Conservation (phyloP, 306 rosid species). For the Fagus crenata region DNA sequence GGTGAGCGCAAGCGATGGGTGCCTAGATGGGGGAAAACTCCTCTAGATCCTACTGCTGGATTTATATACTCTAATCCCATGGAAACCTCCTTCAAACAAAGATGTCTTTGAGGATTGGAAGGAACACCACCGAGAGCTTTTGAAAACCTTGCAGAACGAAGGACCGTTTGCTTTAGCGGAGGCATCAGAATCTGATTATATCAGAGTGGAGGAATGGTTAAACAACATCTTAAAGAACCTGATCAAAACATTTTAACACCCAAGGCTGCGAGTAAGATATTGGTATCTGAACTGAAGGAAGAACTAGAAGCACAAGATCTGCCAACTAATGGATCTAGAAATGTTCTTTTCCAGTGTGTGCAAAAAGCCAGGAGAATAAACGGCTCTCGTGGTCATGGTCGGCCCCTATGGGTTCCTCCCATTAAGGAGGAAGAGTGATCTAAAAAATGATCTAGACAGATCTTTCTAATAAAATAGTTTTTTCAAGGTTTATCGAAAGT, state of each 20-base stretch:
- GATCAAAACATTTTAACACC: conserved; percentile 80
- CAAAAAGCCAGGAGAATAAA: no score
- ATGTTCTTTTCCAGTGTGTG: no score
- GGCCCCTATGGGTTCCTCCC: no score
- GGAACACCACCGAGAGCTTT: no score
- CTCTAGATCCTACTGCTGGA: conserved; percentile 90
- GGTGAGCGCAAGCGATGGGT: conserved; percentile 99
- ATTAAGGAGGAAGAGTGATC: conserved; percentile 48
- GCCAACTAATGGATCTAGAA: no score
- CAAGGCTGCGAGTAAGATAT: conserved; percentile 96
- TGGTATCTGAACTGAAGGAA: not conserved
- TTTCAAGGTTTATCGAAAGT: no score
- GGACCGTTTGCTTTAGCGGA: conserved; percentile 31
- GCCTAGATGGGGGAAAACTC: conserved; percentile 85
- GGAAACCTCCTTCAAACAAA: conserved; percentile 90
- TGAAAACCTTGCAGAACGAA: conserved; percentile 48
- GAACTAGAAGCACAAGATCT: no score
- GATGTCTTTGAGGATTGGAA: conserved; percentile 60
- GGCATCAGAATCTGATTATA: no score
- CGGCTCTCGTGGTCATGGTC: no score
- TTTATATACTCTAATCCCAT: conserved; percentile 90
- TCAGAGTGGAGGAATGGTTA: no score
- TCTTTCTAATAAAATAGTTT: conserved; percentile 17
- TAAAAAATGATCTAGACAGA: conserved; percentile 91
- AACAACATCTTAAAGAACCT: conserved; percentile 72